A percentile compares a stretch with the other conserved stretches of the same genome.
Evolutionary conservation across 2,329 filamentous ascomycete genomes (phyloP).

Genomic region (Fusarium aywerte): DNA sequence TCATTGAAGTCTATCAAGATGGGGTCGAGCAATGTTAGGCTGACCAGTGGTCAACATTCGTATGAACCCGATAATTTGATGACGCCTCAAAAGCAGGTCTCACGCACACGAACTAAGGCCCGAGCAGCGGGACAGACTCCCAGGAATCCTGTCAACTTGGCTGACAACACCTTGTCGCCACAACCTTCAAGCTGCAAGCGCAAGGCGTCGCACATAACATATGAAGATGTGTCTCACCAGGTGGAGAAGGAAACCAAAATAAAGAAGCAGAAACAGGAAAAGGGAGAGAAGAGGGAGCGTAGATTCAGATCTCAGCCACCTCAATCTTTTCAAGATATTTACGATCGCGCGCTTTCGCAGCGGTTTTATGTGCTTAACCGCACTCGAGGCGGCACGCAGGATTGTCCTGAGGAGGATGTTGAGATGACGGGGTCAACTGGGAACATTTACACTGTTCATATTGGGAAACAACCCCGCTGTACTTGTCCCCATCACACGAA

Average conservation of each 20-base stretch:
- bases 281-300: constrained; percentile 52
- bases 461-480: constrained; percentile 64
- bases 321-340: constrained; percentile 51
- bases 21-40: not conserved
- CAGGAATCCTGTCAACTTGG: constrained; percentile 15
- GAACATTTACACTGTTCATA: constrained; percentile 70
- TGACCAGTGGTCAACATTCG: not conserved
- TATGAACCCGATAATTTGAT: not conserved
- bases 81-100: constrained; percentile 4
- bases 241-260: constrained; percentile 20
- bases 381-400: constrained; percentile 48
- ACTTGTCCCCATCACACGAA: constrained; percentile 64
- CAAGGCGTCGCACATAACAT: constrained; percentile 4
- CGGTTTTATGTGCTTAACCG: constrained; percentile 61
- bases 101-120: not conserved
- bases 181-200: constrained; percentile 28
- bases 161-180: constrained; percentile 3
- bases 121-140: constrained; percentile 10
- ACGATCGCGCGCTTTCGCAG: constrained; percentile 55
- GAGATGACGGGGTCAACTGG: constrained; percentile 72
- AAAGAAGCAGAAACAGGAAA: constrained; percentile 16
- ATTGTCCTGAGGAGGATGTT: constrained; percentile 62
- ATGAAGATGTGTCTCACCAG: not conserved
- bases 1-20: constrained; percentile 5
- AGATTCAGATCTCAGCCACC: constrained; percentile 51